Evolutionary conservation across 257 asterid species (phyloP), one percentile per base, ranked within the genome.

Genomic region (Avicennia marina): DNA sequence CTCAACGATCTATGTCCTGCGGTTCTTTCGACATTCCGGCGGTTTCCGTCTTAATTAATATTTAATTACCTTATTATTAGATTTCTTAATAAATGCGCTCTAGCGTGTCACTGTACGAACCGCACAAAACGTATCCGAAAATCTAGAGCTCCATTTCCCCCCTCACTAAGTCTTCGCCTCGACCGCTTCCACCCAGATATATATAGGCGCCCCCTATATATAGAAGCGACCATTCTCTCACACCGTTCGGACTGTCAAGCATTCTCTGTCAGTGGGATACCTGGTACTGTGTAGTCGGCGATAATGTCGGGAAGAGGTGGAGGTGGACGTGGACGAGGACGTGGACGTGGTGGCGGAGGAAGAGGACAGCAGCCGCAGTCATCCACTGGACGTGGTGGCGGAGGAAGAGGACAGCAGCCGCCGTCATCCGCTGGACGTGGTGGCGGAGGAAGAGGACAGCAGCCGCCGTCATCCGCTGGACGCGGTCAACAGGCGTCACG

Each of bases 251-350:
- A 21, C 65, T 9, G 17, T 3, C 33, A 5, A 3, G 4, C 21
- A 3, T 11, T 38, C 3, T 19, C 43, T 20, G 33, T 5, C 11
- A 34, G 11, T 7, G 18, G 6, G 24, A 36, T 9, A 31, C 3
- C 2, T 19, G 2, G 6, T 8, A 3, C 52, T 17, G 24, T 42
- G 27, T 15, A 12, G 17, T 9, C 16, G 18, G 46, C 2, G 13
- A 22, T 1, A 18, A 76, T 76, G 82, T 68, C 82, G 3, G 73
- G 68, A 1, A 41, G 74, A 58, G 66, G 65, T 0, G 20, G 58
- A 4, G 52, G 56, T 19, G 53, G 55, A 13, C 21, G 45, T 4
- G 41, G 41, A 11, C 57, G 56, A 27, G 53, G 55, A 13, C 21
- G 45, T 4, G 41, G 41, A 11, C 57, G 56, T 6, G 34, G 65